Evolutionary conservation across 1,139 yeast genomes (phyloP).

Genomic region (Pichiaceae sp.): DNA sequence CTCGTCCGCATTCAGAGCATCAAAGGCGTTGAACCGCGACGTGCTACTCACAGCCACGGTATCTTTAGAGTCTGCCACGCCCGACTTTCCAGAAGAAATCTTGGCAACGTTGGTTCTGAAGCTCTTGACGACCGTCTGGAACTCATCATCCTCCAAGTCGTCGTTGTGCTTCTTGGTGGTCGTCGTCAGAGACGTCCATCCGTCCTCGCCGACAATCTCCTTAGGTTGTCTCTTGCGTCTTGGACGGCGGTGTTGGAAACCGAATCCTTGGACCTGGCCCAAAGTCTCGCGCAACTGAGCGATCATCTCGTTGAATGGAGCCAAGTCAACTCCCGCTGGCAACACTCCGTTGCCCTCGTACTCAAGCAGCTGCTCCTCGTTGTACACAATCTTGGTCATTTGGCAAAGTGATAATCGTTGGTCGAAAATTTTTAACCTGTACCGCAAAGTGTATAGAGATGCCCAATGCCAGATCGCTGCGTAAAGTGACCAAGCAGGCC

Average conservation of each 20-base stretch:
- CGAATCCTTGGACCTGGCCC: constrained; percentile 28
- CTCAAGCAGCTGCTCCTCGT: constrained; percentile 60
- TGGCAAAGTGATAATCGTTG: background rate
- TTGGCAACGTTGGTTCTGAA: constrained; percentile 67
- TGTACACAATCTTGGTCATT: constrained; percentile 28
- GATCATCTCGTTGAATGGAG: constrained; percentile 55
- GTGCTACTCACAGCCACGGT: constrained; percentile 60
- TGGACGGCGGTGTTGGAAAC: constrained; percentile 17
- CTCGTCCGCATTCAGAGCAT: constrained; percentile 62
- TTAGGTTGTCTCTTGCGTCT: constrained; percentile 54
- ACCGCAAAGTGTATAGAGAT: constrained; percentile 29
- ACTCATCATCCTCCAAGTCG: constrained; percentile 28
- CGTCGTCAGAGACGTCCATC: constrained; percentile 59
- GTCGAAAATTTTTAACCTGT: background rate
- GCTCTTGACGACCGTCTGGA: constrained; percentile 24
- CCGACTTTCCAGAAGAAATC: constrained; percentile 62
- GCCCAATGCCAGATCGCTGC: constrained; percentile 73
- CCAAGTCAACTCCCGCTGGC: constrained; percentile 56
- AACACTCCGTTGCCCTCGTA: constrained; percentile 48
- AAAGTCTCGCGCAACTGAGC: constrained; percentile 46
- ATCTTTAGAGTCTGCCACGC: constrained; percentile 58
- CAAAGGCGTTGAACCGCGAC: constrained; percentile 67
- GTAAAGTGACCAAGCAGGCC: constrained; percentile 61
- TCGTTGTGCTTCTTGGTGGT: constrained; percentile 9
- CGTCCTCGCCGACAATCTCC: constrained; percentile 59